These are phyloP conservation scores for Ophiostoma novo-ulmi DNA, from an alignment of 2,329 filamentous ascomycete genomes.

Conservation along the genomic window DNA sequence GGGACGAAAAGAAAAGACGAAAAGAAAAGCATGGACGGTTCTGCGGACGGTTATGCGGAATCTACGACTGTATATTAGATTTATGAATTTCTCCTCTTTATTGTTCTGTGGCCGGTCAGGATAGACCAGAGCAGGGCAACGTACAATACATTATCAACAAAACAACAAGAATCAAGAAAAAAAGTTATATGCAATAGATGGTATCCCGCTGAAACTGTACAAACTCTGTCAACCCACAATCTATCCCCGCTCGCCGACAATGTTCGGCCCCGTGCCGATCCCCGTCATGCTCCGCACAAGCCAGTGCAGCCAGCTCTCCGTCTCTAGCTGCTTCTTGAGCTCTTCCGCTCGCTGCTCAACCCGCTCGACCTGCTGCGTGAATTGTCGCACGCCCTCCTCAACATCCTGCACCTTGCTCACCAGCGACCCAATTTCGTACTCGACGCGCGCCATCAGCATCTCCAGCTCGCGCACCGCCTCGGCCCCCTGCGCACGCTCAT, in stretches of 20 bases:
- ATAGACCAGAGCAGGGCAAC: not conserved
- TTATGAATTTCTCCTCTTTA: conserved; percentile 15
- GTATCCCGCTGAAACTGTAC: not conserved
- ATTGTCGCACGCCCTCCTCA: conserved; percentile 73
- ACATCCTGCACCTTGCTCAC: conserved; percentile 78
- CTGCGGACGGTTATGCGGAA: not conserved
- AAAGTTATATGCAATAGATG: not conserved
- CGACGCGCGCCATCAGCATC: conserved; percentile 73
- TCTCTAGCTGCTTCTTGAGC: conserved; percentile 58
- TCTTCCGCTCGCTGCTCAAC: conserved; percentile 61
- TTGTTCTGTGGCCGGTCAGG: not conserved
- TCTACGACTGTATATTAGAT: conserved; percentile 15
- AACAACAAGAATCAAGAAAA: not conserved
- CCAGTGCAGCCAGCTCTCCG: conserved; percentile 61
- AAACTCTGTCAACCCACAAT: not conserved
- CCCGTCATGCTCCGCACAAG: conserved; percentile 56
- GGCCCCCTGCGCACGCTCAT: conserved; percentile 62
- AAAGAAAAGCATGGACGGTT: not conserved
- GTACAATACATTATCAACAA: too few relatives aligned
- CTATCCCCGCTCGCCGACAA: conserved; percentile 34
- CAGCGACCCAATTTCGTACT: conserved; percentile 85
- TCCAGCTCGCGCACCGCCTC: conserved; percentile 76
- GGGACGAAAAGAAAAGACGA: not conserved
- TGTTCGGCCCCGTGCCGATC: conserved; percentile 56
- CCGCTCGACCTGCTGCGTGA: conserved; percentile 70